phyloP scores from a whole-genome alignment of 208 protist species.

The Wallacemonas sp. region DNA sequence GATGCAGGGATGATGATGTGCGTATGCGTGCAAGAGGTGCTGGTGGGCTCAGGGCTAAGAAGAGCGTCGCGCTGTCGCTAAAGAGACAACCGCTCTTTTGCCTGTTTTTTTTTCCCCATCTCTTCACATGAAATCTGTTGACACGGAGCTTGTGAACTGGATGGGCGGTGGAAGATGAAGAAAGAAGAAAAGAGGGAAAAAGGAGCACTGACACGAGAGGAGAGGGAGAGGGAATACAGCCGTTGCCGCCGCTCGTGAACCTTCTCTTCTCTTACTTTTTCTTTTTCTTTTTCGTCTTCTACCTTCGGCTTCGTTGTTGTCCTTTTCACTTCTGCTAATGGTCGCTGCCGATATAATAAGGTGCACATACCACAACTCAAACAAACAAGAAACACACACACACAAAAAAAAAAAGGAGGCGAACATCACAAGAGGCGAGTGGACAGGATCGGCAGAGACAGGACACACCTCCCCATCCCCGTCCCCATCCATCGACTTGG shows the following conservation, averaged over 20 bases:
- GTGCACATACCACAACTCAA: not conserved
- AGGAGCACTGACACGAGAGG: not conserved
- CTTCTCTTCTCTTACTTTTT: slow-evolving; percentile 8
- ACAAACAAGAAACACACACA: not conserved
- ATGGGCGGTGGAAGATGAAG: slow-evolving; percentile 14
- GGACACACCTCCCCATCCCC: no score
- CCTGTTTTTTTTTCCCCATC: not conserved
- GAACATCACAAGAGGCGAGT: not conserved
- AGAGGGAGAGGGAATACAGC: not conserved
- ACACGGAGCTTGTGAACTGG: no score
- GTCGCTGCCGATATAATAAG: slow-evolving; percentile 7
- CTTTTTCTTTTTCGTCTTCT: not conserved
- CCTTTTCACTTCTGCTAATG: not conserved
- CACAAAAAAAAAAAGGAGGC: not conserved
- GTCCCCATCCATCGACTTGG: no score
- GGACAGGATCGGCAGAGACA: no score
- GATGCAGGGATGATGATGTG: not conserved
- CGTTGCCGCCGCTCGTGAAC: not conserved
- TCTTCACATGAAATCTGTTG: no score
- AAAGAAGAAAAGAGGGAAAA: slow-evolving; percentile 14
- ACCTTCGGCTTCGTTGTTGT: not conserved
- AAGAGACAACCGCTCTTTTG: no score
- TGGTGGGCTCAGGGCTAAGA: no score
- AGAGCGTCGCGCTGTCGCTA: no score
- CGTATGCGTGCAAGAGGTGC: not conserved